A percentile compares a stretch with the other conserved stretches of the same genome.
Evolutionary conservation across 2,329 filamentous ascomycete species (phyloP).

Genomic region (Akanthomyces dipterigenus): DNA sequence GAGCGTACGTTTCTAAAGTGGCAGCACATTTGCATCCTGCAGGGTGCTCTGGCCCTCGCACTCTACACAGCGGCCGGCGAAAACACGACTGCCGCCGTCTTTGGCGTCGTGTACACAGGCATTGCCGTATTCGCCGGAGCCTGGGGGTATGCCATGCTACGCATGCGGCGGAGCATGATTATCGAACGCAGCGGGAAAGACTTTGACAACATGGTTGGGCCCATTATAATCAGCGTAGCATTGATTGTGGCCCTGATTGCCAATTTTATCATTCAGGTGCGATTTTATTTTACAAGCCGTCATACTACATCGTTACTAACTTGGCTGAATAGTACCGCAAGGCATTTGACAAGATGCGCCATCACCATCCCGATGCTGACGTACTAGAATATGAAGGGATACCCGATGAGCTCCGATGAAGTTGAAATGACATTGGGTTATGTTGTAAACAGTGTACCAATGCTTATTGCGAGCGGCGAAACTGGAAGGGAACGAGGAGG

Average conservation of each 20-base stretch:
- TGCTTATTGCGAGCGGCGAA: not conserved
- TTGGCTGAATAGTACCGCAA: constrained; percentile 8
- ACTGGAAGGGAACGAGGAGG: too few relatives aligned
- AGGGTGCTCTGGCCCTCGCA: constrained; percentile 75
- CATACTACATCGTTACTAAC: not conserved
- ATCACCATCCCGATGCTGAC: not conserved
- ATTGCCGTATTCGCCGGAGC: constrained; percentile 76
- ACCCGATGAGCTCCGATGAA: constrained; percentile 5
- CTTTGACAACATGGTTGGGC: constrained; percentile 84
- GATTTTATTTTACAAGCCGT: constrained; percentile 18
- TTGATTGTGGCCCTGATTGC: constrained; percentile 71
- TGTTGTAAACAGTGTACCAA: not conserved
- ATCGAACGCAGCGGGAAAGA: constrained; percentile 80
- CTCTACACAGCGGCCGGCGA: constrained; percentile 83
- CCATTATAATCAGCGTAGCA: constrained; percentile 73
- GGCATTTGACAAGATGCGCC: constrained; percentile 12
- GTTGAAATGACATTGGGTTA: not conserved
- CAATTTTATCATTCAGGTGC: constrained; percentile 84
- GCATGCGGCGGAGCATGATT: constrained; percentile 71
- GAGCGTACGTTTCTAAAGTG: constrained; percentile 98
- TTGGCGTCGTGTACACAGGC: constrained; percentile 76
- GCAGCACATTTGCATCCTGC: constrained; percentile 88
- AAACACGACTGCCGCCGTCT: constrained; percentile 65
- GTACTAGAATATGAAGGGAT: not conserved
- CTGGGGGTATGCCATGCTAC: constrained; percentile 86